Evolutionary conservation across 2,329 filamentous ascomycete genomes (phyloP).

Genomic region (Fusarium continuum): DNA sequence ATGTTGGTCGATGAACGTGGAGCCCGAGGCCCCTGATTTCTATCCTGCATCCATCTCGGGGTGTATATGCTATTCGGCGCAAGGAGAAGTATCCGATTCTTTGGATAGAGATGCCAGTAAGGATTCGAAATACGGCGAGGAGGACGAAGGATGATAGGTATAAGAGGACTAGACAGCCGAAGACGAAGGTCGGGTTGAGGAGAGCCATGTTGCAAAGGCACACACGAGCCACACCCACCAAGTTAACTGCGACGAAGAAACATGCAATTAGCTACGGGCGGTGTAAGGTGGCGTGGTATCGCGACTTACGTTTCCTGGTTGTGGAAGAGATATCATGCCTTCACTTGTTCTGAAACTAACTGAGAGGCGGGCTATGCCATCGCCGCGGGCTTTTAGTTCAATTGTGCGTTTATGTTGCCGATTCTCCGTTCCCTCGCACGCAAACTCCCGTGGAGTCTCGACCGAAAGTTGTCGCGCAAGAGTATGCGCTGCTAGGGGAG

Average conservation of each 20-base stretch:
- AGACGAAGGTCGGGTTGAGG: slow-evolving; percentile 80
- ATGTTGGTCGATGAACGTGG: slow-evolving; percentile 90
- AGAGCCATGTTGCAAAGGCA: slow-evolving; percentile 64
- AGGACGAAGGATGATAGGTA: slow-evolving; percentile 94
- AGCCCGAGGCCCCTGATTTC: slow-evolving; percentile 90
- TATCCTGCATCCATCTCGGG: slow-evolving; percentile 86
- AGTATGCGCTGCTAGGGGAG: background rate
- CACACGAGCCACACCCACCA: slow-evolving; percentile 40
- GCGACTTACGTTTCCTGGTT: slow-evolving; percentile 37
- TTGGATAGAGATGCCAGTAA: slow-evolving; percentile 95
- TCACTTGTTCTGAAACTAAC: slow-evolving; percentile 33
- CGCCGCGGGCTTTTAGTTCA: slow-evolving; percentile 28
- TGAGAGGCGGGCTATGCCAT: slow-evolving; percentile 41
- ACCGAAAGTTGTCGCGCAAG: background rate
- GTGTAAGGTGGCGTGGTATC: slow-evolving; percentile 39
- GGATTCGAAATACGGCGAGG: slow-evolving; percentile 90
- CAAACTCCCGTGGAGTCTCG: slow-evolving; percentile 14
- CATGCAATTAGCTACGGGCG: slow-evolving; percentile 36
- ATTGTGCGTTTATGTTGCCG: slow-evolving; percentile 31
- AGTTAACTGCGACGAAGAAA: slow-evolving; percentile 28
- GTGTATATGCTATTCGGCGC: slow-evolving; percentile 88
- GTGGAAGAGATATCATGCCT: slow-evolving; percentile 43
- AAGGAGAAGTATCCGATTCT: slow-evolving; percentile 92
- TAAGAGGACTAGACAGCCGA: slow-evolving; percentile 83
- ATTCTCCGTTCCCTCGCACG: slow-evolving; percentile 32